Conservation (phyloP, 2,329 filamentous ascomycete genomes). For the Rutstroemia sp. region DNA sequence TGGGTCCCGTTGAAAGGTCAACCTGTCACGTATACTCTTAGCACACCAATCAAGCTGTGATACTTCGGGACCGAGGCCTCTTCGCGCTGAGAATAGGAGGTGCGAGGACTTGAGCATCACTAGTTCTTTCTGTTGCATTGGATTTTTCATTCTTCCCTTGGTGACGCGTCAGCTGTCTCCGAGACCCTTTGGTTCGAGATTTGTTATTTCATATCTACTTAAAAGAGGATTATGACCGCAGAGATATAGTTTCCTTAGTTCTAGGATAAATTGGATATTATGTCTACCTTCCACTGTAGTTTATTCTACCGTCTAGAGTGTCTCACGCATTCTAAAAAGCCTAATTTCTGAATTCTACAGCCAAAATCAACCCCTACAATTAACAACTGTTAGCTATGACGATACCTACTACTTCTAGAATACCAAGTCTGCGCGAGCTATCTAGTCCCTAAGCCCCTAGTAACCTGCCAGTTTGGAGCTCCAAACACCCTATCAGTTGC, state of each 20-base stretch:
- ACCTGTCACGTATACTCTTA: conserved; percentile 35
- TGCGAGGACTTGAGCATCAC: background rate
- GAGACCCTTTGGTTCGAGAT: background rate
- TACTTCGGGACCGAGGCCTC: background rate
- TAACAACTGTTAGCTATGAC: too few relatives aligned
- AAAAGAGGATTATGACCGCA: background rate
- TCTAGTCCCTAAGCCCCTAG: too few relatives aligned
- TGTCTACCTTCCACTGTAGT: background rate
- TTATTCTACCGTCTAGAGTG: background rate
- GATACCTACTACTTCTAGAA: too few relatives aligned
- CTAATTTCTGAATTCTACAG: background rate
- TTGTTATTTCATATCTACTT: background rate
- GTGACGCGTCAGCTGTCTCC: background rate
- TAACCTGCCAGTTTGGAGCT: too few relatives aligned
- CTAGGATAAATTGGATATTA: background rate
- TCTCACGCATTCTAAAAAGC: background rate
- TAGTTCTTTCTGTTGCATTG: background rate
- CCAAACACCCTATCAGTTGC: too few relatives aligned
- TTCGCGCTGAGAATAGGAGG: background rate
- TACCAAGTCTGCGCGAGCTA: too few relatives aligned
- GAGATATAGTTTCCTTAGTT: background rate
- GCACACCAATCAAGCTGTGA: conserved; percentile 9
- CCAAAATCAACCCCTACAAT: too few relatives aligned
- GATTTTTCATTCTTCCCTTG: conserved; percentile 2
- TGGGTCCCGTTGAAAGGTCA: conserved; percentile 40